Evolutionary conservation across 495 filamentous ascomycete species (phyloP), one percentile per base, ranked within the genome.

Genomic region (Hypoxylon fragiforme): DNA sequence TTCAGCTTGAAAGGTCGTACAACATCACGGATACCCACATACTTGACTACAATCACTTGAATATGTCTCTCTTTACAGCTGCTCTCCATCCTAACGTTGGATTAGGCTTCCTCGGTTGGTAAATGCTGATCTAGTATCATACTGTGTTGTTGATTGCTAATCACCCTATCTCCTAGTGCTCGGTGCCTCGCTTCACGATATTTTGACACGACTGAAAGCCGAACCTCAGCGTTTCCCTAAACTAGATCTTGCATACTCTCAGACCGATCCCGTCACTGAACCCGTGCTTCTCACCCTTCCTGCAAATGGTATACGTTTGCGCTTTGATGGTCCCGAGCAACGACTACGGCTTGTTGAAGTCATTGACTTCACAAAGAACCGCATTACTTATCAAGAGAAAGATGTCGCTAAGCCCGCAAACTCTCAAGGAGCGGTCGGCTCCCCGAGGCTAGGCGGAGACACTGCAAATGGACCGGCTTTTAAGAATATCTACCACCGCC

Each of bases 261-360:
- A 81, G 5, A 69, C 72, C 12, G 73, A 86, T 11, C 94, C 94
- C 20, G 76, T 97, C 7, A 73, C 66, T n/a, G 77, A 83, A 3
- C 88, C 89, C 1, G 78, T 96, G 15, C 67, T 88, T 26, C 64
- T 98, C 21, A 78, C 75, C 30, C 81, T 97, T 8, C 88, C 91
- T 7, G 78, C 79, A 4, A 97, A 97, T 70, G 94, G 94, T 14
- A 61, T 98, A 19, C 88, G 92, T 9, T 73, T 97, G 40, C 89
- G 88, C 19, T 98, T 98, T 62, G 94, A 98, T 65, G 94, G 92
- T 0, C 85, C 90, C 2, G 91, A 96, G 62, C 94, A 98, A 71
- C 81, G 92, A 34, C 76, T 98, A 12, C 87, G 94, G 1, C 70
- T 98, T 41, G 89, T 98, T 63, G 94, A 98, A 69, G 80, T 97